phyloP scores from a whole-genome alignment of 202 grass and related monocot species.

The Digitaria exilis region DNA sequence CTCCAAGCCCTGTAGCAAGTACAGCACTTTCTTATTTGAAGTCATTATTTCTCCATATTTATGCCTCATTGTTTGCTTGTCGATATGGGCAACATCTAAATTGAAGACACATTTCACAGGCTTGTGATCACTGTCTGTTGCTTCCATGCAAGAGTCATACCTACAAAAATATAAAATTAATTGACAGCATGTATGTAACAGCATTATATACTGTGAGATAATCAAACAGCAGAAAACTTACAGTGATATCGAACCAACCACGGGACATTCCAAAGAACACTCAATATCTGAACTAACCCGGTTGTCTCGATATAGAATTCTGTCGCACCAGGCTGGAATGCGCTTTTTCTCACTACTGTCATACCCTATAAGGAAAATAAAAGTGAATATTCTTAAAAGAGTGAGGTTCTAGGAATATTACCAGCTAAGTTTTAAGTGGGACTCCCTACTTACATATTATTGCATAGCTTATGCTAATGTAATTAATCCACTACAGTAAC shows the following conservation, averaged over 20 bases:
- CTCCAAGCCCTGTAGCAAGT: conserved; percentile 49
- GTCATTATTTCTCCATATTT: conserved; percentile 72
- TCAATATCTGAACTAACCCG: conserved; percentile 49
- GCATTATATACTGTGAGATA: conserved; percentile 19
- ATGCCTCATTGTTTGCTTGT: conserved; percentile 70
- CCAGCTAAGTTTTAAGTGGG: background rate
- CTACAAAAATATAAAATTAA: conserved; percentile 46
- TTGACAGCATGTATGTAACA: background rate
- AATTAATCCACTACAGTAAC: conserved; percentile 22
- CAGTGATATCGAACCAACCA: conserved; percentile 84
- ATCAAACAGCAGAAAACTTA: conserved; percentile 63
- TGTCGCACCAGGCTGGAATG: conserved; percentile 95
- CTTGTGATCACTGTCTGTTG: conserved; percentile 88
- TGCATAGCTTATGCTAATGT: conserved; percentile 7
- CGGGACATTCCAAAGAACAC: conserved; percentile 71
- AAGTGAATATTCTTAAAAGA: background rate
- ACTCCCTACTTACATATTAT: background rate
- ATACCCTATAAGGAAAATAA: conserved; percentile 62
- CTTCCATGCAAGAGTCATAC: conserved; percentile 96
- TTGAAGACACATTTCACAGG: conserved; percentile 84
- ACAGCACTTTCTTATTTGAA: conserved; percentile 55
- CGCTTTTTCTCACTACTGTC: conserved; percentile 90
- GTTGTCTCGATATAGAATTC: conserved; percentile 82
- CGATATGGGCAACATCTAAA: conserved; percentile 79
- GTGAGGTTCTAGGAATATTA: conserved; percentile 13